Evolutionary conservation across 768 basidiomycete genomes (phyloP).

Genomic region (Mycena floridula): DNA sequence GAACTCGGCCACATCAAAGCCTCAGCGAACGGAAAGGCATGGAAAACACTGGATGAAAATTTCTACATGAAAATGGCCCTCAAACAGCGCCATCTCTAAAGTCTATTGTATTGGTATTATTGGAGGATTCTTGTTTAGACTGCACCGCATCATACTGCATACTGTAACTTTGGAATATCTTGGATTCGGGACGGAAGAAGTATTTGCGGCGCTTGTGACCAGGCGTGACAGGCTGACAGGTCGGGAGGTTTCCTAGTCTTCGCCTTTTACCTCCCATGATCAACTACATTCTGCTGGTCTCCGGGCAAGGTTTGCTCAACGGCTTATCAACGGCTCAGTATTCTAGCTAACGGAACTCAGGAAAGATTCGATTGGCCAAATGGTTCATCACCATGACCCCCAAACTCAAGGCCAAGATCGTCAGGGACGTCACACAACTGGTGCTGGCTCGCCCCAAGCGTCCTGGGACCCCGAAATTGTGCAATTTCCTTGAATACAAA

Average conservation of each 20-base stretch:
- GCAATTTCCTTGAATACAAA: conserved; percentile 96
- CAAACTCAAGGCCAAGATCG: conserved; percentile 83
- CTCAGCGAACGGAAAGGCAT: conserved; percentile 26
- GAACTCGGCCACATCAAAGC: conserved; percentile 50
- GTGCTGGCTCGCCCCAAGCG: conserved; percentile 82
- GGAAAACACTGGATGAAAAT: conserved; percentile 33
- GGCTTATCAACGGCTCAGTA: too few relatives aligned
- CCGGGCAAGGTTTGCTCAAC: conserved; percentile 85
- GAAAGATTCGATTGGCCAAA: conserved; percentile 91
- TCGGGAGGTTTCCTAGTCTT: too few relatives aligned
- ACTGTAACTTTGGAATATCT: too few relatives aligned
- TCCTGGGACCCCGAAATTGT: too few relatives aligned
- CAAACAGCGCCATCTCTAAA: too few relatives aligned
- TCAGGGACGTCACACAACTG: conserved; percentile 92
- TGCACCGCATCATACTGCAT: too few relatives aligned
- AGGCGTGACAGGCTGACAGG: too few relatives aligned
- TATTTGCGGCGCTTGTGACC: too few relatives aligned
- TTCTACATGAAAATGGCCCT: conserved; percentile 39
- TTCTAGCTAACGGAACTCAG: conserved; percentile 32
- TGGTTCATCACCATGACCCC: conserved; percentile 87
- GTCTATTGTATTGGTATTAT: too few relatives aligned
- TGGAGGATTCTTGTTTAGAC: too few relatives aligned
- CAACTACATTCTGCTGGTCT: conserved; percentile 90
- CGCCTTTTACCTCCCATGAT: conserved; percentile 71
- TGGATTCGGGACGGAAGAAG: too few relatives aligned